Evolutionary conservation across 805 yeast genomes (phyloP).

Genomic region (Ogataea minuta): DNA sequence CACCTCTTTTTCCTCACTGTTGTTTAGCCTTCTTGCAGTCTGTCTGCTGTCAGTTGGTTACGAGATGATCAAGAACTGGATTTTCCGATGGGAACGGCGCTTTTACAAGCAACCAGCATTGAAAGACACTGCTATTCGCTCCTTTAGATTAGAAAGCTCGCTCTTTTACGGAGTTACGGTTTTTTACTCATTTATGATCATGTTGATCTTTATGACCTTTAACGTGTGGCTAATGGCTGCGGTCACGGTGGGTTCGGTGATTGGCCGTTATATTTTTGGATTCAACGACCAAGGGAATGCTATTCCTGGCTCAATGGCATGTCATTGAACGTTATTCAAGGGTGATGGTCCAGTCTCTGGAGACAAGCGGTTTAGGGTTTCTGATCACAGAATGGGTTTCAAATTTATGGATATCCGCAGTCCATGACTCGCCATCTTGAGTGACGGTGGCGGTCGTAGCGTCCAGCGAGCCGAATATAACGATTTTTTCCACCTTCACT

Average conservation of each 20-base stretch:
- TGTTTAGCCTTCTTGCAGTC: conserved; percentile 35
- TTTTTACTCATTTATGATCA: conserved; percentile 44
- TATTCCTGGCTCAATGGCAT: conserved; percentile 22
- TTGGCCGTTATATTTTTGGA: conserved; percentile 37
- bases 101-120: conserved; percentile 8
- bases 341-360: conserved; percentile 43
- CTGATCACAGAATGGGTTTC: conserved; percentile 35
- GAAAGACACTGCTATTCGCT: conserved; percentile 19
- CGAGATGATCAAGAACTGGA: conserved; percentile 36
- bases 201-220: conserved; percentile 49
- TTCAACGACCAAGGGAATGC: conserved; percentile 11
- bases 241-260: conserved; percentile 40
- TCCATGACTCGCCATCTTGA: conserved; percentile 41
- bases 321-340: conserved; percentile 26
- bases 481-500: conserved; percentile 53
- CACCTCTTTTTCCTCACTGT: conserved; percentile 33
- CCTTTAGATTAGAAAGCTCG: conserved; percentile 30
- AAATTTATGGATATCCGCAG: conserved; percentile 28
- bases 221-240: conserved; percentile 47
- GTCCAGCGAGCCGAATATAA: conserved; percentile 40
- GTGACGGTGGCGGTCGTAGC: conserved; percentile 29
- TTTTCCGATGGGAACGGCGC: conserved; percentile 23
- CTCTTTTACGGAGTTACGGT: conserved; percentile 40
- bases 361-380: conserved; percentile 50
- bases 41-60: conserved; percentile 34